Evolutionary conservation across 2,329 filamentous ascomycete genomes (phyloP), one percentile per base, ranked within the genome.

Genomic region (Colletotrichum euphorbiae): DNA sequence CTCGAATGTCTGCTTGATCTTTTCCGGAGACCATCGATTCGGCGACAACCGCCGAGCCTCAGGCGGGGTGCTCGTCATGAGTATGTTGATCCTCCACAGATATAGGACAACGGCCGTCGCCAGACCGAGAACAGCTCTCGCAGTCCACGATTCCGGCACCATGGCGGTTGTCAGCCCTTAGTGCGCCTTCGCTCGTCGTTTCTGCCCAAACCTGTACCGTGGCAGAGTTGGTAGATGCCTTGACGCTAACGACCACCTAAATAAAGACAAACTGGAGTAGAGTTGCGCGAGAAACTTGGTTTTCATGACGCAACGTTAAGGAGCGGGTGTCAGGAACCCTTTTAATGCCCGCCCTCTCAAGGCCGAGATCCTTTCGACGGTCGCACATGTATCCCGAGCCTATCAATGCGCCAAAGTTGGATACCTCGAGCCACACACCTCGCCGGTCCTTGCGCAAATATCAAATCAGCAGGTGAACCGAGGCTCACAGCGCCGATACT

Each of bases 1-100:
- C 45, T 76, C 71, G 62, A 79, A 81, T 2, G 78, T 78, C 31
- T 74, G 72, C 51, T 72, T 74, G n/a, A 82, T 71, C 48, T 77
- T 70, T 8, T 80, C 72, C 4, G 72, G 73, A 19, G 79, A 80
- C 81, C 79, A 84, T 17, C 74, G 75, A 38, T 73, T 69, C 51
- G 75, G 76, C 62, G 73, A 74, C 40, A 75, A 71, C 67, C 77
- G 74, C 33, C 69, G 73, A 51, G 76, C 76, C 64, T 79, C 78
- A 2, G 76, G 75, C 6, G 82, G 81, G 9, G 79, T 79, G 15
- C 71, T 72, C 19, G 67, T 72, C 71, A 83, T 75, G 51, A 76
- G 74, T 52, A 71, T 72, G 68, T 84, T 82, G 61, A 82, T 71
- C 43, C 76, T 75, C 52, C 77, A 74, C 6, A 82, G 71, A 61